These are phyloP conservation scores for Aspergillus ochraceoroseus DNA, from an alignment of 2,329 filamentous ascomycete species.

Conservation along the genomic window DNA sequence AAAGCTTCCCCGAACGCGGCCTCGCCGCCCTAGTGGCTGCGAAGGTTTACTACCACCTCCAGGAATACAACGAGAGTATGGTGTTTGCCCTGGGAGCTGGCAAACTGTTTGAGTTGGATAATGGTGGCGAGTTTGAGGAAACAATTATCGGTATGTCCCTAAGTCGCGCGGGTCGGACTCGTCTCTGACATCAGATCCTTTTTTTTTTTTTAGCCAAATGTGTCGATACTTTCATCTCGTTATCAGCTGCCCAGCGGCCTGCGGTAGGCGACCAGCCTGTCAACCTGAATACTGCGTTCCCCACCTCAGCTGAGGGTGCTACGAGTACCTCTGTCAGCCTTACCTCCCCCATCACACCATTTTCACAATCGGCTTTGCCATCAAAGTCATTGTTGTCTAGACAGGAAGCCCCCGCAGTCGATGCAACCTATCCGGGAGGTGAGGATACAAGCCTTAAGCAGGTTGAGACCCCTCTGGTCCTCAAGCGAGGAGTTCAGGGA, in stretches of 20 bases:
- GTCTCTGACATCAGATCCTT: slow-evolving; percentile 12
- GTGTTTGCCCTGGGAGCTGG: slow-evolving; percentile 92
- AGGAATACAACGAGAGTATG: slow-evolving; percentile 99
- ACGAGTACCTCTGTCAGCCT: slow-evolving; percentile 61
- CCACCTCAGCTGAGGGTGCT: slow-evolving; percentile 60
- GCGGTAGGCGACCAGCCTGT: slow-evolving; percentile 52
- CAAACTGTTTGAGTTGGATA: slow-evolving; percentile 88
- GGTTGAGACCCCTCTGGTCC: slow-evolving; percentile 58
- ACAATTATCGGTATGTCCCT: slow-evolving; percentile 73
- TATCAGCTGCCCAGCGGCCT: slow-evolving; percentile 58
- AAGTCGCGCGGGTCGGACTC: slow-evolving; percentile 1
- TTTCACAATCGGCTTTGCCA: slow-evolving; percentile 86
- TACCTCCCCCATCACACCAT: slow-evolving; percentile 86
- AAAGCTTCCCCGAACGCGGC: slow-evolving; percentile 86
- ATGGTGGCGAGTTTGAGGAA: slow-evolving; percentile 92
- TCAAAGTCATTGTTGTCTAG: slow-evolving; percentile 94
- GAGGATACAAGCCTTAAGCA: slow-evolving; percentile 53
- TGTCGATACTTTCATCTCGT: slow-evolving; percentile 91
- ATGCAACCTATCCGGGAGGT: slow-evolving; percentile 52
- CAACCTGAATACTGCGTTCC: slow-evolving; percentile 77
- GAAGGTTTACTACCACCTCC: slow-evolving; percentile 98
- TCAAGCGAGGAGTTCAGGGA: slow-evolving; percentile 68
- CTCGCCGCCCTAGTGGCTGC: slow-evolving; percentile 90
- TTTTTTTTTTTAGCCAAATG: slow-evolving; percentile 85
- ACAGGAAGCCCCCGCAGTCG: slow-evolving; percentile 59